These are phyloP conservation scores for Exobasidium rhododendri DNA, from an alignment of 1,284 basidiomycete species.

Conservation along the genomic window DNA sequence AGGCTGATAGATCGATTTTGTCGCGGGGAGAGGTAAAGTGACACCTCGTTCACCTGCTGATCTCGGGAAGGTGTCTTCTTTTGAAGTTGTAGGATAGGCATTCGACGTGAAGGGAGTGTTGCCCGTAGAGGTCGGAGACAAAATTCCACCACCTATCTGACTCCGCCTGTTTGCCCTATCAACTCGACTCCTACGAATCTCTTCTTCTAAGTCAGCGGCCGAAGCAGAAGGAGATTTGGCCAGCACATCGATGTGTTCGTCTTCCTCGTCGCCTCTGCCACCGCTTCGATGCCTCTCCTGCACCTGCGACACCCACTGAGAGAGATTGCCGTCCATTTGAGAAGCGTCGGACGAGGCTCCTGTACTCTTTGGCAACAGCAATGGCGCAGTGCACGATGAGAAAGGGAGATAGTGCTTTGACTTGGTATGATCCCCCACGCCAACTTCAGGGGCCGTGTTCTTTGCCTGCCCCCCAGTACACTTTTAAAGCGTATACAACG, in stretches of 20 bases:
- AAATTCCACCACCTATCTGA: conserved; percentile 4
- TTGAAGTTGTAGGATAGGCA: background rate
- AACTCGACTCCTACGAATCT: conserved; percentile 1
- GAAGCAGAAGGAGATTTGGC: background rate
- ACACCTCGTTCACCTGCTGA: conserved; percentile 1
- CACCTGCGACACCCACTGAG: conserved; percentile 4
- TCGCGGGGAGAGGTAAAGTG: background rate
- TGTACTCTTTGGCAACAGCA: too few species aligned
- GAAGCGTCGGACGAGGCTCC: too few species aligned
- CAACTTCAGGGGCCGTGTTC: too few species aligned
- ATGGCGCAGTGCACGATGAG: too few species aligned
- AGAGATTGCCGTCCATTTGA: background rate
- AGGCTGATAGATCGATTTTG: background rate
- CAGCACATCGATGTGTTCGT: background rate
- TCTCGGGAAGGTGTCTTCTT: conserved; percentile 4
- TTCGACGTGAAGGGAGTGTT: background rate
- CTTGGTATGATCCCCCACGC: too few species aligned
- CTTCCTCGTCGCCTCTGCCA: conserved; percentile 8
- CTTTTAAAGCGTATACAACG: too few species aligned
- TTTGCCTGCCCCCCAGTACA: too few species aligned
- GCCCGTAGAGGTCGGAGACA: background rate
- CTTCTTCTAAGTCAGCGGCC: conserved; percentile 18
- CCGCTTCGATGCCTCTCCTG: background rate
- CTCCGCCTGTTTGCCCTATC: conserved; percentile 5
- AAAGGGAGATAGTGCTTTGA: too few species aligned